These are phyloP conservation scores for Alternaria sp. DNA, from an alignment of 2,329 filamentous ascomycete genomes.

Conservation along the genomic window DNA sequence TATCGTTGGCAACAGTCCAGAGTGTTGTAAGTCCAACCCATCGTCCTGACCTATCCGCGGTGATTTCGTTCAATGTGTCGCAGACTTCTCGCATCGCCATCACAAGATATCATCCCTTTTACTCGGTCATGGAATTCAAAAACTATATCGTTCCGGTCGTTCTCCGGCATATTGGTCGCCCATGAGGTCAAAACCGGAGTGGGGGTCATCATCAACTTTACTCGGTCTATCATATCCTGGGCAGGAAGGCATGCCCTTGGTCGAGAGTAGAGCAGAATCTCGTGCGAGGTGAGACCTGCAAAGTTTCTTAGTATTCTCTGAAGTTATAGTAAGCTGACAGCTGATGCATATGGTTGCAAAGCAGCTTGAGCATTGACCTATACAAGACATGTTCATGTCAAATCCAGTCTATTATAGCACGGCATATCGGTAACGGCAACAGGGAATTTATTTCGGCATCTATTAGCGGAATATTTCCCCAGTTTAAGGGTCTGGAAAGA, in stretches of 20 bases:
- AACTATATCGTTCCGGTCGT: neutral
- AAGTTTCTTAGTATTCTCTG: neutral
- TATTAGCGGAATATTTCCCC: neutral
- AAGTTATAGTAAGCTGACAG: neutral
- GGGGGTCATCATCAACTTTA: neutral
- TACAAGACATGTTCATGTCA: neutral
- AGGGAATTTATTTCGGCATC: neutral
- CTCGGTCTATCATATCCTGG: neutral
- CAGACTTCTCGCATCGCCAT: neutral
- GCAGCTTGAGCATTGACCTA: neutral
- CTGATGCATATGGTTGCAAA: slow-evolving; percentile 1
- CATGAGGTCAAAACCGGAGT: slow-evolving; percentile 3
- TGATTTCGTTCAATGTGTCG: neutral
- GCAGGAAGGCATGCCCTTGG: slow-evolving; percentile 1
- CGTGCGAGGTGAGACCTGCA: slow-evolving; percentile 7
- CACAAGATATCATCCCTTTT: neutral
- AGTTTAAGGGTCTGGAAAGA: slow-evolving; percentile 2
- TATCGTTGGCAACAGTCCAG: slow-evolving; percentile 16
- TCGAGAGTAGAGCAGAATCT: slow-evolving; percentile 4
- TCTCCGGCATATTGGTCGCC: neutral
- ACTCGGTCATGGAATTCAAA: neutral
- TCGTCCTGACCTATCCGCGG: neutral
- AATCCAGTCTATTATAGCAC: neutral
- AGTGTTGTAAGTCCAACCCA: slow-evolving; percentile 28
- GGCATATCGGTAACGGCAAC: slow-evolving; percentile 3